Conservation (phyloP, 164 flowering plant species). For the Chimonanthus salicifolius region DNA sequence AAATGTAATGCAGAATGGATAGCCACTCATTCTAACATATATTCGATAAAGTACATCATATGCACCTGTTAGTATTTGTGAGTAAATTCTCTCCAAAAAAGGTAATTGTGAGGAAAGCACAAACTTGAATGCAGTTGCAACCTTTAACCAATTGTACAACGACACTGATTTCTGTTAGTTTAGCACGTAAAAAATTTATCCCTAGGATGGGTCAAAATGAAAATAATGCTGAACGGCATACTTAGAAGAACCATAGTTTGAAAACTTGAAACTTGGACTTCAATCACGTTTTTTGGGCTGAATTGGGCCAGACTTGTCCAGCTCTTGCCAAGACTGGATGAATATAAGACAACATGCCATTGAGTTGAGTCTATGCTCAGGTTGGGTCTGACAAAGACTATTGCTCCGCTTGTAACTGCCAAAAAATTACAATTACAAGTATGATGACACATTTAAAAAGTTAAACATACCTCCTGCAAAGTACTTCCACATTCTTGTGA, state of each 20-base stretch:
- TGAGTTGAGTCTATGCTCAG: no score
- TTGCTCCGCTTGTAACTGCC: background rate
- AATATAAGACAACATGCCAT: no score
- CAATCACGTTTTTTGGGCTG: no score
- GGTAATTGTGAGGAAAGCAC: background rate
- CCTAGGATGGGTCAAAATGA: background rate
- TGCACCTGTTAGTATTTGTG: background rate
- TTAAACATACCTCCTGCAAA: slow-evolving; percentile 54
- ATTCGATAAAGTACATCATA: no score
- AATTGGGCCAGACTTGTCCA: no score
- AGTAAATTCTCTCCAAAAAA: no score
- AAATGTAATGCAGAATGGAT: background rate
- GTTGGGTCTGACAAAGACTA: no score
- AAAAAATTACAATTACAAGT: background rate
- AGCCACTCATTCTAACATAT: background rate
- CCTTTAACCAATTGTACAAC: background rate
- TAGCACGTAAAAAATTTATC: background rate
- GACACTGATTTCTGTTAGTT: background rate
- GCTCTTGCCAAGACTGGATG: no score
- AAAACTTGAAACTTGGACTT: no score
- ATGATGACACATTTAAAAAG: background rate
- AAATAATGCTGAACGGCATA: background rate
- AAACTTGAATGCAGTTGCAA: background rate
- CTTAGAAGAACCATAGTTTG: background rate
- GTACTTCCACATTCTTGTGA: slow-evolving; percentile 41